A percentile compares a stretch with the other conserved stretches of the same genome.
Evolutionary conservation across 2,329 filamentous ascomycete species (phyloP).

Genomic region (Colletotrichum sp.): DNA sequence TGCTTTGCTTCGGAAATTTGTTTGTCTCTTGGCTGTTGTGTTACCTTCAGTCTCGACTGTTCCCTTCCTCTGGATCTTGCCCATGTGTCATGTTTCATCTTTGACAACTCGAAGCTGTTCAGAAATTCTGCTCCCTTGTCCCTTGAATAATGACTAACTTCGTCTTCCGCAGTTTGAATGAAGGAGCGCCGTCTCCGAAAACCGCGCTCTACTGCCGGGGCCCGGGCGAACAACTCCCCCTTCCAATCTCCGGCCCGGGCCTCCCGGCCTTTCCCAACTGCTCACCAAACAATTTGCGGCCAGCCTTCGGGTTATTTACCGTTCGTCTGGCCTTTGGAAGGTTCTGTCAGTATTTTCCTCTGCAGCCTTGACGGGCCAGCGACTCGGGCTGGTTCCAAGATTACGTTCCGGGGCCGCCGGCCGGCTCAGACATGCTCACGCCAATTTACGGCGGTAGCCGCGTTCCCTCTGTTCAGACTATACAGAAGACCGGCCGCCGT

Average conservation of each 20-base stretch:
- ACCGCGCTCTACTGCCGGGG: not conserved
- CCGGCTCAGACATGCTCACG: not conserved
- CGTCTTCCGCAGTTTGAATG: not conserved
- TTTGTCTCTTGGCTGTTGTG: not conserved
- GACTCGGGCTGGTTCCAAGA: not conserved
- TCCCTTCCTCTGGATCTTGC: not conserved
- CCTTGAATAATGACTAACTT: not conserved
- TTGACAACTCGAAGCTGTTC: rapidly evolving
- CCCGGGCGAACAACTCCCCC: not conserved
- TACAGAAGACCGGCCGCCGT: not conserved
- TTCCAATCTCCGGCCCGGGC: not conserved
- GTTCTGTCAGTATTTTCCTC: not conserved
- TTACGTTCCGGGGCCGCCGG: not conserved
- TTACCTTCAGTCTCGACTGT: not conserved
- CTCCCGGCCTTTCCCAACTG: not conserved
- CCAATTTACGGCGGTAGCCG: not conserved
- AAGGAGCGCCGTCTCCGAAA: not conserved
- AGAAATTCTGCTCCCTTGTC: not conserved
- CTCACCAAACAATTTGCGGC: not conserved
- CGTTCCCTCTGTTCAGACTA: not conserved
- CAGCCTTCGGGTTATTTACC: not conserved
- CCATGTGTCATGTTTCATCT: not conserved
- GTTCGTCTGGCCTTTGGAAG: not conserved
- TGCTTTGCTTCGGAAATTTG: not conserved
- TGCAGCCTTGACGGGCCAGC: not conserved